Percentiles rank a stretch among this genome's conserved stretches.
These are phyloP conservation scores for Colletotrichum liaoningense DNA, from an alignment of 2,329 filamentous ascomycete species.

Conservation along the genomic window DNA sequence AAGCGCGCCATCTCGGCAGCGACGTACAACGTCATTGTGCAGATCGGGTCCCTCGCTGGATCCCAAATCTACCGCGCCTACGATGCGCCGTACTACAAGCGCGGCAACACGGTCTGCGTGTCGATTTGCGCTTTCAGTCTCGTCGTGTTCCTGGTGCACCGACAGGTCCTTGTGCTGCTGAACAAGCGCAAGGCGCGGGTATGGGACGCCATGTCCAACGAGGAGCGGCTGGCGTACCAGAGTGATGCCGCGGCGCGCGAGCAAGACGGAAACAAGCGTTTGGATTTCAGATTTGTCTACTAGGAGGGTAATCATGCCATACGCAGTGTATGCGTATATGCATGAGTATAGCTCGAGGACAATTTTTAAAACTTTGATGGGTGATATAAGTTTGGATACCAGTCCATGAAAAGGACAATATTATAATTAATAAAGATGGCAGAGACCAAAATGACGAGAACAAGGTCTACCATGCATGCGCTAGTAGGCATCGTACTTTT, in stretches of 20 bases:
- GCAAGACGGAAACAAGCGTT: conserved; percentile 59
- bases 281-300: conserved; percentile 35
- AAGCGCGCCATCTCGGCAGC: conserved; percentile 60
- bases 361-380: neutral
- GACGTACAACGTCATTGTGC: conserved; percentile 63
- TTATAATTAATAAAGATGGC: neutral
- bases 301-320: neutral
- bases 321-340: neutral
- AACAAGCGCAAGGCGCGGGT: conserved; percentile 50
- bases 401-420: neutral
- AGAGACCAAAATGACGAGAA: neutral
- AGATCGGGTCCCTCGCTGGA: conserved; percentile 55
- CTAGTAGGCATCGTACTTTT: neutral
- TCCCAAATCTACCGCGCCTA: conserved; percentile 61
- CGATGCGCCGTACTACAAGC: conserved; percentile 67
- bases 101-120: conserved; percentile 68
- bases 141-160: conserved; percentile 60
- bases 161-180: conserved; percentile 53
- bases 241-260: conserved; percentile 56
- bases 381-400: neutral
- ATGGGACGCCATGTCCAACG: conserved; percentile 51
- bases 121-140: conserved; percentile 61
- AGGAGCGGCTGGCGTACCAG: conserved; percentile 48
- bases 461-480: neutral
- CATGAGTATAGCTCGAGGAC: too few species aligned